Evolutionary conservation across 2,329 filamentous ascomycete genomes (phyloP).

Genomic region (Paraphaeosphaeria sporulosa): DNA sequence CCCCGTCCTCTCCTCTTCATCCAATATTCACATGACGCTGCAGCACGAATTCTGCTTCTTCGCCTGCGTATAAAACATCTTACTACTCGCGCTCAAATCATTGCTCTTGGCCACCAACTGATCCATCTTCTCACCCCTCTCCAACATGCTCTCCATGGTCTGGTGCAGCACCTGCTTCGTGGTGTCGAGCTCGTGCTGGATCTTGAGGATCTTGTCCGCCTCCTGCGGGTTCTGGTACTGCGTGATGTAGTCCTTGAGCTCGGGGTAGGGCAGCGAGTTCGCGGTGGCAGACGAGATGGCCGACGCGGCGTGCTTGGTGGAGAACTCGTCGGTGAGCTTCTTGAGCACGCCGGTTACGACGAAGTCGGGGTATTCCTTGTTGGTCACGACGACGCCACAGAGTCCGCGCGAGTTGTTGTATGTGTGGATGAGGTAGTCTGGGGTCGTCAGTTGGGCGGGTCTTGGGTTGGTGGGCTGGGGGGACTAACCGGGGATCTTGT

Average conservation of each 20-base stretch:
- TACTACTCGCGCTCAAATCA: conserved; percentile 87
- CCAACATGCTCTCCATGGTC: conserved; percentile 87
- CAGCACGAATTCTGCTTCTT: conserved; percentile 71
- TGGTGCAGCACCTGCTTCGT: conserved; percentile 98
- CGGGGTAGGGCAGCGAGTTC: conserved; percentile 66
- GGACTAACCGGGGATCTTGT: conserved; percentile 34
- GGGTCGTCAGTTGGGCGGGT: neutral
- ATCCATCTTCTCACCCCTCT: conserved; percentile 97
- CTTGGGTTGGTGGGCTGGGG: neutral
- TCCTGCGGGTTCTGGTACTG: conserved; percentile 88
- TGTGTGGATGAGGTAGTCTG: conserved; percentile 68
- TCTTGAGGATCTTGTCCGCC: conserved; percentile 92
- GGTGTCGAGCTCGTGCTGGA: conserved; percentile 95
- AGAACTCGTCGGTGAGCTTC: conserved; percentile 88
- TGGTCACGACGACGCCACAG: conserved; percentile 57
- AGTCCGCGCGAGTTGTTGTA: conserved; percentile 56
- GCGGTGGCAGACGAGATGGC: conserved; percentile 44
- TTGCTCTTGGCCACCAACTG: conserved; percentile 93
- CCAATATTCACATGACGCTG: conserved; percentile 58
- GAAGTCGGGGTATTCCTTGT: conserved; percentile 66
- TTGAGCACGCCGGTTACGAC: conserved; percentile 87
- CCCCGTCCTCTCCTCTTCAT: neutral
- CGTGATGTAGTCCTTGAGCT: conserved; percentile 78
- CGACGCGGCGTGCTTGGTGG: conserved; percentile 74
- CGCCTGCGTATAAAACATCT: conserved; percentile 90